Percentiles rank a stretch among this genome's conserved stretches.
These are phyloP conservation scores for Rhodotorula sp. DNA, from an alignment of 1,284 basidiomycete genomes.

Conservation along the genomic window DNA sequence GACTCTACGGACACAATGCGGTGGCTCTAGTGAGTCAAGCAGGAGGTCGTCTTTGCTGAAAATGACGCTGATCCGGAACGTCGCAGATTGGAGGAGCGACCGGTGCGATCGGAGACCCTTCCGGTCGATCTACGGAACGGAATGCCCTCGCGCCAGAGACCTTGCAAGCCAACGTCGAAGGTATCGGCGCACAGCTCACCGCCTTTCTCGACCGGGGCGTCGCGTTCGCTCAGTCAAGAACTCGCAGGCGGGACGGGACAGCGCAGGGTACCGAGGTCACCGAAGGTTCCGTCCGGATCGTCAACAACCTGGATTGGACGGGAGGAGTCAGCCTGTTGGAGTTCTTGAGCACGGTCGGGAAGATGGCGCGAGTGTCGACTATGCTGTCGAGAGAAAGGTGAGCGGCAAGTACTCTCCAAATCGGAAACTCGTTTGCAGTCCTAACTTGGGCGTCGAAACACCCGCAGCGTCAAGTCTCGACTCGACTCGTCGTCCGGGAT, in stretches of 20 bases:
- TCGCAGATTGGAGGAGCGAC: conserved; percentile 92
- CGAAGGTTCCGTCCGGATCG: conserved; percentile 53
- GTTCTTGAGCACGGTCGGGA: conserved; percentile 79
- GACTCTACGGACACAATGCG: conserved; percentile 71
- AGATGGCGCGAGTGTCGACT: conserved; percentile 75
- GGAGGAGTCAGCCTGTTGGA: conserved; percentile 70
- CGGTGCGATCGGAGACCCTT: conserved; percentile 94
- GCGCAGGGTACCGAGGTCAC: conserved; percentile 44
- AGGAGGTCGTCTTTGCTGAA: neutral
- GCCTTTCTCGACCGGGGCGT: conserved; percentile 69
- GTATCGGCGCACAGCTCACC: conserved; percentile 65
- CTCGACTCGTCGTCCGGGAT: conserved; percentile 70
- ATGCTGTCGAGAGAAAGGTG: conserved; percentile 92
- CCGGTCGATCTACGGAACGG: conserved; percentile 81
- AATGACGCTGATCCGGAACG: neutral
- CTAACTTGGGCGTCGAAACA: no score
- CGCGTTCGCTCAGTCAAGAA: conserved; percentile 56
- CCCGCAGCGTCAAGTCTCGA: conserved; percentile 73
- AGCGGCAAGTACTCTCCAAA: conserved; percentile 29
- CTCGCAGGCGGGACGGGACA: conserved; percentile 45
- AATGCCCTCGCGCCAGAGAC: conserved; percentile 62
- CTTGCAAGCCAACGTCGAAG: conserved; percentile 66
- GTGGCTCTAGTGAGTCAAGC: conserved; percentile 67
- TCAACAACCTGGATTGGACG: conserved; percentile 87
- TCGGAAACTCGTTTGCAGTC: no score